Base-by-base conservation (phyloP, 768 basidiomycete species). In the Podaxis rugospora region DNA sequence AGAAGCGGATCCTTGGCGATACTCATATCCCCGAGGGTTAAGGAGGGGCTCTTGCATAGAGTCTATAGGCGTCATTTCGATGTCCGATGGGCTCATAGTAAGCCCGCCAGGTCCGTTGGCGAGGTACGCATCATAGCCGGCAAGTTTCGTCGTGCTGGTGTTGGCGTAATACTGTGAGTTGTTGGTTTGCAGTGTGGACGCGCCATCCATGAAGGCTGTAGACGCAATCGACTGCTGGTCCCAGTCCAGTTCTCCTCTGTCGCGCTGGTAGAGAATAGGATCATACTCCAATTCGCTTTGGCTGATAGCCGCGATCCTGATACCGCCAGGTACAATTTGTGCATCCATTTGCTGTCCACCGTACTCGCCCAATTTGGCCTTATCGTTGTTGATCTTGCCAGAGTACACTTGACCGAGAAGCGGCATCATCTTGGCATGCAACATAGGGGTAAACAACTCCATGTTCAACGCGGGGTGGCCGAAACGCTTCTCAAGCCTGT, bases 391-490 rank as follows among this genome's bases (percentile, higher is more conserved):
- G 56, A 92, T 80, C 71, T 85, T 88, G 65, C 92, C 92, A 42
- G 80, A 75, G 69, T 92, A 94, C 27, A 94, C 89, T 62, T 93
- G 83, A 37, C 78, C 73, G 21, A 94, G 77, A 23, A 94, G 75
- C 5, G 83, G 87, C 83, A 91, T 87, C 89, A 93, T 90, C 72
- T 86, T 88, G 63, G 88, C 86, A 66, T 93, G 92, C 54, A 94
- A 71, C 90, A 92, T 90, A 0, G 90, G 92, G 4, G 92, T 93
- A 74, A 95, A 92, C 50, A 96, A 80, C 56, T 95, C 93, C 11
- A 83, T 74, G 65, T 94, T 86, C 51, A 99, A 79, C 14, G 95
- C 91, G 1, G 97, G 95, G 71, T 99, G 97, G 1, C 95, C 92
- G 75, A 98, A 99, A 28, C 96, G 88, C 70, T 88, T 93, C 76